Conservation (phyloP, 2,329 filamentous ascomycete species). For the Periconia sp. region DNA sequence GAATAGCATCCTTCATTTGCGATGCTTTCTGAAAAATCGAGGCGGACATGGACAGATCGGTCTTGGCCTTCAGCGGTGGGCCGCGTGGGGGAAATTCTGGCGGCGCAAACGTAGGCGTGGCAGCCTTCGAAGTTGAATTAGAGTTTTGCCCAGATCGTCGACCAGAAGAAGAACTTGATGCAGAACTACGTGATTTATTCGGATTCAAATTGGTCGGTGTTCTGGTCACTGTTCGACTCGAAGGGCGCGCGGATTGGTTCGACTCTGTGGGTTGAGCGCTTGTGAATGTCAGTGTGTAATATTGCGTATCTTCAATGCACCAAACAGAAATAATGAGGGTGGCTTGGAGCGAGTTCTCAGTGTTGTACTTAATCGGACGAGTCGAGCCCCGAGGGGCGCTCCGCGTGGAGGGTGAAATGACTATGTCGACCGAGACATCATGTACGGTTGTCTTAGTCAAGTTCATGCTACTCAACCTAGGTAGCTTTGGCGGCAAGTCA, state of each 20-base stretch:
- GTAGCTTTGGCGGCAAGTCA: constrained; percentile 10
- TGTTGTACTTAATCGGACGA: constrained; percentile 8
- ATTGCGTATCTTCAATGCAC: constrained; percentile 70
- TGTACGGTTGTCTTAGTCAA: constrained; percentile 53
- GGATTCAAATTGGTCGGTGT: constrained; percentile 42
- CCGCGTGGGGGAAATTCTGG: constrained; percentile 71
- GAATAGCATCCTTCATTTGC: constrained; percentile 76
- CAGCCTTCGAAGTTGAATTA: constrained; percentile 46
- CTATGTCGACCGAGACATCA: constrained; percentile 71
- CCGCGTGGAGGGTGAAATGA: constrained; percentile 58
- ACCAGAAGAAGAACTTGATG: constrained; percentile 49
- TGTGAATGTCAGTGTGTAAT: constrained; percentile 78
- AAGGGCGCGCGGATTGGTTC: constrained; percentile 21
- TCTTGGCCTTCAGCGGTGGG: constrained; percentile 60
- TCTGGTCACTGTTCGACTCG: constrained; percentile 51
- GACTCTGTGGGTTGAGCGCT: constrained; percentile 50
- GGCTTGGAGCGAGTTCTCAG: constrained; percentile 58
- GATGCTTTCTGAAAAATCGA: constrained; percentile 75
- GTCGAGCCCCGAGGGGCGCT: constrained; percentile 15
- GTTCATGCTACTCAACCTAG: constrained; percentile 40
- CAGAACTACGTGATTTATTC: constrained; percentile 42
- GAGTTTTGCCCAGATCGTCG: constrained; percentile 38
- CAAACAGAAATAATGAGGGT: constrained; percentile 81
- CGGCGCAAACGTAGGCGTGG: constrained; percentile 62
- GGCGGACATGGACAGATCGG: constrained; percentile 62